These are phyloP conservation scores for Barbatosphaeria neglecta DNA, from an alignment of 495 filamentous ascomycete genomes.

Conservation along the genomic window DNA sequence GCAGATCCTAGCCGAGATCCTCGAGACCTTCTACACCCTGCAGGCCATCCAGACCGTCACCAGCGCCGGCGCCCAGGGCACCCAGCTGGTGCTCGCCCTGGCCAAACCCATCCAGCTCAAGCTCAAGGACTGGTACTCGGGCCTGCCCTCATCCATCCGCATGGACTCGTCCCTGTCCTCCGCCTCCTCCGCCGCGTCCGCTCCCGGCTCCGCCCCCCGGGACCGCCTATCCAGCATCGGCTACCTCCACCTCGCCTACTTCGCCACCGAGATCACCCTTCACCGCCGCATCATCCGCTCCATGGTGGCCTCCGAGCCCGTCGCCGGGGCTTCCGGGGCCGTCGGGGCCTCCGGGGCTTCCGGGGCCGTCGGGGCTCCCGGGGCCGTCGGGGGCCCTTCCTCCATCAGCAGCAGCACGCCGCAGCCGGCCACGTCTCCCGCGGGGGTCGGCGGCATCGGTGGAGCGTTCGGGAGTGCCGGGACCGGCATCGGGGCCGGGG, in stretches of 20 bases:
- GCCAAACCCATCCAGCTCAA: constrained; percentile 78
- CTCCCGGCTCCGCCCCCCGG: constrained; percentile 11
- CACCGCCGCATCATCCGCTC: constrained; percentile 73
- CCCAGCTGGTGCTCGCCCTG: constrained; percentile 53
- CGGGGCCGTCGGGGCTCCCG: too few relatives aligned
- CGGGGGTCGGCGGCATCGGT: too few relatives aligned
- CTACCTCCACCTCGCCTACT: constrained; percentile 73
- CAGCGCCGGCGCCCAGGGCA: constrained; percentile 40
- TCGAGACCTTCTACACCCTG: constrained; percentile 70
- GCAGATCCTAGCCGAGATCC: constrained; percentile 63
- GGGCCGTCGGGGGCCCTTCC: too few relatives aligned
- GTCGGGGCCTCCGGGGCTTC: too few relatives aligned
- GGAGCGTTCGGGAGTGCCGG: too few relatives aligned
- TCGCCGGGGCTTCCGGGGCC: too few relatives aligned
- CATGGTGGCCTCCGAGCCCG: constrained; percentile 33
- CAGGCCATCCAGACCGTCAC: constrained; percentile 42
- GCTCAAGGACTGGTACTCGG: constrained; percentile 69
- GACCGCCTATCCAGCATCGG: constrained; percentile 49
- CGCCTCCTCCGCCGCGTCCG: constrained; percentile 6
- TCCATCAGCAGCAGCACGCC: constrained; percentile 4
- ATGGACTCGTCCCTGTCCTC: constrained; percentile 49
- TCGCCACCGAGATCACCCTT: constrained; percentile 74
- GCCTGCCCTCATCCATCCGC: constrained; percentile 49
- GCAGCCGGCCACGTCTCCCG: not conserved
- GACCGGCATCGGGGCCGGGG: too few relatives aligned